A percentile compares a stretch with the other conserved stretches of the same genome.
Evolutionary conservation across 768 basidiomycete species (phyloP).

Genomic region (Tulasnella sp.): DNA sequence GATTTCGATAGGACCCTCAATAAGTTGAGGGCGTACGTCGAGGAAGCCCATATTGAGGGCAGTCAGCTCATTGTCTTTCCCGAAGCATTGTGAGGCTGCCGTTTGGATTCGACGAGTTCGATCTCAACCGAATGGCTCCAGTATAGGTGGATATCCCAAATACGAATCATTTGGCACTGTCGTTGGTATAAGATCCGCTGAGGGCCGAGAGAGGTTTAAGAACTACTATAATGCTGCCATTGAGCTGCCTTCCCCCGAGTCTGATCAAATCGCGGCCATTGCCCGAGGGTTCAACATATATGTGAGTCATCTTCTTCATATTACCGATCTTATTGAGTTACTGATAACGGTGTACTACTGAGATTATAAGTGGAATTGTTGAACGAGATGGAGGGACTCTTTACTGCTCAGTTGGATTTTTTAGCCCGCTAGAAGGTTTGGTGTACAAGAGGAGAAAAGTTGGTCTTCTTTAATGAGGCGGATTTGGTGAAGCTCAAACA

Average conservation of each 20-base stretch:
- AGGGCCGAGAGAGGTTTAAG: not conserved
- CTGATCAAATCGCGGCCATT: not conserved
- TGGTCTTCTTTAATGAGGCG: no score
- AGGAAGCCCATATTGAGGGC: not conserved
- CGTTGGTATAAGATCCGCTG: not conserved
- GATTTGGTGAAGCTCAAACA: no score
- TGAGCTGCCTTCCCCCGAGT: not conserved
- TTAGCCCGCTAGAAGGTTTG: no score
- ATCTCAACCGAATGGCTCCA: not conserved
- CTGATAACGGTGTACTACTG: no score
- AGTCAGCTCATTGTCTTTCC: not conserved
- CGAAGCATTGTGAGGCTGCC: not conserved
- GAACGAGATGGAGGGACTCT: no score
- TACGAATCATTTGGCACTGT: not conserved
- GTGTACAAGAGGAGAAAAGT: no score
- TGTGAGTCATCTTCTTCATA: not conserved
- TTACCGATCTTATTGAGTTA: no score
- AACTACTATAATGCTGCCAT: not conserved
- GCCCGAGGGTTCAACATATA: not conserved
- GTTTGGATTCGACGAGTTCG: not conserved
- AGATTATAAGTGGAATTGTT: no score
- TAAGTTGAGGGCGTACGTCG: no score
- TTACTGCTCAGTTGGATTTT: no score
- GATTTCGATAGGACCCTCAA: no score
- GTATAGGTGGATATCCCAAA: not conserved